Conservation (phyloP, 805 yeast genomes). For the Tetrapisispora iriomotensis region DNA sequence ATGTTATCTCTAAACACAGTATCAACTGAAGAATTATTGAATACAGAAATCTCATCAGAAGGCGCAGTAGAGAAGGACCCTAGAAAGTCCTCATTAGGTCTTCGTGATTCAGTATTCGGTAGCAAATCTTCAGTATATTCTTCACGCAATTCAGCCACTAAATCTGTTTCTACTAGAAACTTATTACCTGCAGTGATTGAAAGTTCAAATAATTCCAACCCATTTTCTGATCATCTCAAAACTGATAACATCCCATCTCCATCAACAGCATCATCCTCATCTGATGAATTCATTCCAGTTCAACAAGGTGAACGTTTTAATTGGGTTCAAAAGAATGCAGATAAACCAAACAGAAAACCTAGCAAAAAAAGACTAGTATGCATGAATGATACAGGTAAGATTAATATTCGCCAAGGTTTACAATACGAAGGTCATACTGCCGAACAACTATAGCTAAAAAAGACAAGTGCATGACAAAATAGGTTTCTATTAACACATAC, state of each 20-base stretch:
- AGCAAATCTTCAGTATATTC: neutral
- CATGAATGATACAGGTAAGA: slow-evolving; percentile 28
- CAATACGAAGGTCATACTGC: slow-evolving; percentile 27
- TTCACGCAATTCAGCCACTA: neutral
- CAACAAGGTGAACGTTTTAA: slow-evolving; percentile 25
- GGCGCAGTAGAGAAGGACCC: slow-evolving; percentile 35
- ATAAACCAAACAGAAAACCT: slow-evolving; percentile 15
- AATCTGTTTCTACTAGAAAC: slow-evolving; percentile 2
- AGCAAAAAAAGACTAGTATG: slow-evolving; percentile 30
- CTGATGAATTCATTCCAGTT: slow-evolving; percentile 28
- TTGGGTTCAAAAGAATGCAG: slow-evolving; percentile 23
- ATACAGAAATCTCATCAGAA: slow-evolving; percentile 67
- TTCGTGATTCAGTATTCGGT: slow-evolving; percentile 35
- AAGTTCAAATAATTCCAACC: slow-evolving; percentile 3
- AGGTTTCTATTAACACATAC: too few species aligned
- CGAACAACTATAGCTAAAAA: slow-evolving; percentile 14
- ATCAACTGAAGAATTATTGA: slow-evolving; percentile 72
- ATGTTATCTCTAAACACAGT: slow-evolving; percentile 71
- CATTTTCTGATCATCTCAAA: neutral
- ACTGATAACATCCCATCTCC: neutral
- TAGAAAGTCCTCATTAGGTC: slow-evolving; percentile 32
- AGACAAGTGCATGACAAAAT: too few species aligned
- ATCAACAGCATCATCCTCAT: slow-evolving; percentile 17
- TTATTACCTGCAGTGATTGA: slow-evolving; percentile 11
- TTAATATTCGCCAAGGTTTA: slow-evolving; percentile 25